Base-by-base conservation (phyloP, 352 stramenopile genomes). In the Pythium phragmitis region DNA sequence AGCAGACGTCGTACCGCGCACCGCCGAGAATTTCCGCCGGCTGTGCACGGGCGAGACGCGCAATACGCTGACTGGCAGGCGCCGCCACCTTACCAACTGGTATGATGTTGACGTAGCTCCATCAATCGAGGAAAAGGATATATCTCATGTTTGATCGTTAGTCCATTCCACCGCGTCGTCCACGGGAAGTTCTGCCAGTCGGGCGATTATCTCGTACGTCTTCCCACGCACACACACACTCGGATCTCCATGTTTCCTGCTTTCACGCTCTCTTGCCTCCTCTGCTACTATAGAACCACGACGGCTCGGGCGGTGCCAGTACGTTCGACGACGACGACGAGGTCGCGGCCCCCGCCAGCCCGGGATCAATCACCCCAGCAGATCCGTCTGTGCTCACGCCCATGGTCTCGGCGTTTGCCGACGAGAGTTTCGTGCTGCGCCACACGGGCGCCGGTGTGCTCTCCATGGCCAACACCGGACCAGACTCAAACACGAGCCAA, bases 21-120 rank as follows among this genome's bases (percentile, higher is more conserved):
- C 96, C 0, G 96, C 91, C 13, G 96, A 99, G 75, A 99, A 99
- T 76, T 99, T 99, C 74, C 80, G 96, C 46, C 87, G 81, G 43
- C 75, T 99, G 5, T 99, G 96, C 73, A 99, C 96, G 1, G 96
- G 96, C 62, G 96, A 99, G 77, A 86, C 69, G 13, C 71, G 54
- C 28, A 69, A 75, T n/a, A 8, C 60, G 19, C 79, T 33, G 69
- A 91, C 75, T 39, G 84, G 65, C 73, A 91, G 69, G 70, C 80
- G 76, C 9, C 70, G 78, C 9, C 69, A 81, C 45, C 80, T 85
- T 69, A 65, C 76, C 2, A 70, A 80, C 17, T 88, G 78, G 79
- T 85, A 65, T 12, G 11, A 7, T 21, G 19, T 16, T 12, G 37
- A 4, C 11, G 14, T 42, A 42, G 14, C 9, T 16, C 36, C 36